Percentiles rank a stretch among this genome's conserved stretches.
These are phyloP conservation scores for Persicaria tinctoria DNA, from an alignment of 148 eudicot genomes.

Conservation along the genomic window DNA sequence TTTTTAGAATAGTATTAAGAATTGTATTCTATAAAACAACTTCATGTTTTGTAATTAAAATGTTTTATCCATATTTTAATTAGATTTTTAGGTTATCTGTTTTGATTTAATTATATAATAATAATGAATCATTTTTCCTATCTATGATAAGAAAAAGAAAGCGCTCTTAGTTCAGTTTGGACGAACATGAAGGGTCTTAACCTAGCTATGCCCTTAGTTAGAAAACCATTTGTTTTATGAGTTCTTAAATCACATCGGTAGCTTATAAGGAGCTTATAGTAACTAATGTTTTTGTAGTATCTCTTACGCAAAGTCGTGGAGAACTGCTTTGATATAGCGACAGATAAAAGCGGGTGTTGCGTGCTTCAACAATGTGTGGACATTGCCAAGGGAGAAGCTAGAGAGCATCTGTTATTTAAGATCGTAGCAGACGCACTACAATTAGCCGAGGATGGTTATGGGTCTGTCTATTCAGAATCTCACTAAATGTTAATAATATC, in stretches of 20 bases:
- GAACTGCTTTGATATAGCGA: conserved; percentile 37
- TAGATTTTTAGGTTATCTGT: no score
- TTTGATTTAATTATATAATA: no score
- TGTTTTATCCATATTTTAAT: no score
- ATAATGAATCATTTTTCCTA: no score
- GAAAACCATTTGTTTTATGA: neutral
- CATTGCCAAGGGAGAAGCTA: conserved; percentile 26
- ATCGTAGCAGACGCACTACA: conserved; percentile 30
- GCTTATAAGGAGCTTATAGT: no score
- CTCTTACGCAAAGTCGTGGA: conserved; percentile 31
- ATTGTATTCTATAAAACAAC: no score
- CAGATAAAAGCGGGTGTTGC: conserved; percentile 51
- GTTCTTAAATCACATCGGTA: neutral
- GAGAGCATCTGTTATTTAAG: conserved; percentile 24
- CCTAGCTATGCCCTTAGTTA: neutral
- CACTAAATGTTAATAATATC: neutral
- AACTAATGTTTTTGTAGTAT: conserved; percentile 19
- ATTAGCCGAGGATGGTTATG: conserved; percentile 46
- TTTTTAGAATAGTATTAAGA: no score
- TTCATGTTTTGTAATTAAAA: no score
- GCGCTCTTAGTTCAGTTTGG: no score
- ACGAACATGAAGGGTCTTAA: no score
- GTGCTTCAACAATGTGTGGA: conserved; percentile 51
- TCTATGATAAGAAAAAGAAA: no score
- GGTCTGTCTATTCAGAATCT: conserved; percentile 27